A percentile compares a stretch with the other conserved stretches of the same genome.
Evolutionary conservation across 495 filamentous ascomycete genomes (phyloP).

Genomic region (Tuber brumale): DNA sequence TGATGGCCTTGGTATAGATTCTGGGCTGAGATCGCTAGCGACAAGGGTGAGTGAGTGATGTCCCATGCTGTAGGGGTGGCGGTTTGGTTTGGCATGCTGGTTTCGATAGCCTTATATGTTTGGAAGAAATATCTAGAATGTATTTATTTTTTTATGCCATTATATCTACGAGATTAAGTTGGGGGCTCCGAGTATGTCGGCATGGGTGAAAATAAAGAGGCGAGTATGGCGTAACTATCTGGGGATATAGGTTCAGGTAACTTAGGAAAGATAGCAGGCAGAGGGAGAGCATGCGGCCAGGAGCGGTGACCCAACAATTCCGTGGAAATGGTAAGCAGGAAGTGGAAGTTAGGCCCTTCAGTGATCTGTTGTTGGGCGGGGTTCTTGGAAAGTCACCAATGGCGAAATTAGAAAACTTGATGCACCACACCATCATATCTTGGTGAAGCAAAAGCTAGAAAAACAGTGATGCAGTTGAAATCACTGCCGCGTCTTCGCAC

Average conservation of each 20-base stretch:
- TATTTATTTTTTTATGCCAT: not conserved
- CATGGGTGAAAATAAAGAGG: not conserved
- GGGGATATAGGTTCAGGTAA: not conserved
- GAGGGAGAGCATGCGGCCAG: too few relatives aligned
- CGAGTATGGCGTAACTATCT: not conserved
- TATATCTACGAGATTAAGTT: not conserved
- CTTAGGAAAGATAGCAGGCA: not conserved
- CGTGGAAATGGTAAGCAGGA: too few relatives aligned
- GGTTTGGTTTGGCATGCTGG: not conserved
- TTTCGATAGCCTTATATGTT: not conserved
- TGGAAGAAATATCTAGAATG: not conserved
- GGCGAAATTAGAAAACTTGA: not conserved
- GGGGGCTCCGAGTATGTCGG: not conserved
- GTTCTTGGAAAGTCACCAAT: not conserved
- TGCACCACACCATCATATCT: not conserved
- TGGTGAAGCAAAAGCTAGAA: not conserved
- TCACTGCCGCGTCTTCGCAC: not conserved
- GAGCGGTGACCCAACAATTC: too few relatives aligned
- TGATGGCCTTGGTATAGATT: too few relatives aligned
- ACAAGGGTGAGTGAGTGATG: too few relatives aligned
- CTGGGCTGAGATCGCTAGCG: too few relatives aligned
- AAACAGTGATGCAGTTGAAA: not conserved
- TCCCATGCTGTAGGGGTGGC: not conserved
- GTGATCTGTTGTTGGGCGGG: too few relatives aligned
- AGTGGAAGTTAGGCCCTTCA: not conserved